Evolutionary conservation across 2,329 filamentous ascomycete species (phyloP), one percentile per base, ranked within the genome.

Genomic region (Ilyonectria sp.): DNA sequence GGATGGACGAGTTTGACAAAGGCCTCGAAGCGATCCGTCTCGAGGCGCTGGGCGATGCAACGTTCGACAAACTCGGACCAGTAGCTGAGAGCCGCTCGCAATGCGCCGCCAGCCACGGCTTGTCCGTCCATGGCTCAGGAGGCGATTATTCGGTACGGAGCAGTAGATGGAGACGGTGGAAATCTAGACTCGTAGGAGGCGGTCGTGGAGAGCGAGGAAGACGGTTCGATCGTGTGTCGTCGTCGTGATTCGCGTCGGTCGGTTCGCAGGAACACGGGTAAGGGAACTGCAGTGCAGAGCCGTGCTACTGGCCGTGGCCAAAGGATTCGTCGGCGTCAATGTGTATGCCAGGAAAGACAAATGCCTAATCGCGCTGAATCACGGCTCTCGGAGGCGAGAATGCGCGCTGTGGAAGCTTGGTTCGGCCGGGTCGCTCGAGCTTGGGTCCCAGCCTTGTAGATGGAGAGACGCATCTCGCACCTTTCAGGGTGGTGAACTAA

Each of bases 1-100:
- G 82, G 79, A 67, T 85, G 82, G 60, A 90, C 81, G 49, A 89
- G 74, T 1, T 79, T 81, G 23, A 86, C 84, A 69, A 83, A 89
- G 26, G 81, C 78, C 47, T 85, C 83, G 77, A 92, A 92, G 64
- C 80, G 80, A 43, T 86, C 84, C 33, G 81, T 76, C 47, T 87
- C 85, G 62, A 91, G 84, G 35, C 89, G 87, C 50, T 81, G 76
- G 33, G 78, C 76, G 49, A 90, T 81, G 76, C 87, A 88, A 64
- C 79, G 82, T 40, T 80, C 74, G 47, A 91, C 78, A 72, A 91
- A 90, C 17, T 79, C 78, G 50, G 79, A 68, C 89, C 89, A 89
- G 69, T 85, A 82, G 31, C 73, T 69, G 31, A 80, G 67, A 3
- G 81, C 69, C n/a, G 69, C 71, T 26, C 71, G 75, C 65, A 81